Evolutionary conservation across 495 filamentous ascomycete genomes (phyloP).

Genomic region (Penicillium coprophilum): DNA sequence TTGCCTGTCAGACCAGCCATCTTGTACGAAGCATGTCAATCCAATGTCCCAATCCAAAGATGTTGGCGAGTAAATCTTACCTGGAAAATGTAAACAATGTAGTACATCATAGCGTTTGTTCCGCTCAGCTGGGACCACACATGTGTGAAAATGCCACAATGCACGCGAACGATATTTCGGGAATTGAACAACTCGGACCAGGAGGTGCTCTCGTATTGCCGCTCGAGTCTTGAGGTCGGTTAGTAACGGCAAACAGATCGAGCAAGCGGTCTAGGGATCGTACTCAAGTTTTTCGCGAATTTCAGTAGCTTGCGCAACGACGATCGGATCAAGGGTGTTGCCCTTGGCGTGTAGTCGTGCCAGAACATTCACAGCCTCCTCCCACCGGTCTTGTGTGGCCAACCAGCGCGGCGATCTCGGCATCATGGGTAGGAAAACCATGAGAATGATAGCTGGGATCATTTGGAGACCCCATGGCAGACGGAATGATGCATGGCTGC

Average conservation of each 20-base stretch:
- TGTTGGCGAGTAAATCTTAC: conserved; percentile 19
- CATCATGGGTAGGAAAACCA: conserved; percentile 50
- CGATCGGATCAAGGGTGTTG: conserved; percentile 14
- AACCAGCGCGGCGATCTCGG: conserved; percentile 68
- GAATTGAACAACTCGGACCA: conserved; percentile 60
- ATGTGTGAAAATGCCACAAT: conserved; percentile 70
- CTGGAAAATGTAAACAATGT: conserved; percentile 75
- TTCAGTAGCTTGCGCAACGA: conserved; percentile 17
- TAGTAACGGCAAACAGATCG: background rate
- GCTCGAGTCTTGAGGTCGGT: conserved; percentile 20
- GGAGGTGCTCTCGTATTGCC: conserved; percentile 40
- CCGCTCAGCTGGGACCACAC: conserved; percentile 76
- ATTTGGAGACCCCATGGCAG: conserved; percentile 24
- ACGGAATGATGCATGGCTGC: conserved; percentile 18
- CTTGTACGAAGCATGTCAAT: conserved; percentile 2
- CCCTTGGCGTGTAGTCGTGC: conserved; percentile 36
- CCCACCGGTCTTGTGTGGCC: conserved; percentile 55
- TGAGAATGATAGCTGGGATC: conserved; percentile 54
- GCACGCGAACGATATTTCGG: conserved; percentile 65
- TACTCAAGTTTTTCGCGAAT: conserved; percentile 26
- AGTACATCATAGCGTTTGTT: conserved; percentile 80
- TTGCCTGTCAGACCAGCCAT: conserved; percentile 38
- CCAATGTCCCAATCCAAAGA: conserved; percentile 46
- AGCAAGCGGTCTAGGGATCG: background rate
- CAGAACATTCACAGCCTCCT: conserved; percentile 57